Evolutionary conservation across 495 filamentous ascomycete species (phyloP).

Genomic region (Penicillium pancosmium): DNA sequence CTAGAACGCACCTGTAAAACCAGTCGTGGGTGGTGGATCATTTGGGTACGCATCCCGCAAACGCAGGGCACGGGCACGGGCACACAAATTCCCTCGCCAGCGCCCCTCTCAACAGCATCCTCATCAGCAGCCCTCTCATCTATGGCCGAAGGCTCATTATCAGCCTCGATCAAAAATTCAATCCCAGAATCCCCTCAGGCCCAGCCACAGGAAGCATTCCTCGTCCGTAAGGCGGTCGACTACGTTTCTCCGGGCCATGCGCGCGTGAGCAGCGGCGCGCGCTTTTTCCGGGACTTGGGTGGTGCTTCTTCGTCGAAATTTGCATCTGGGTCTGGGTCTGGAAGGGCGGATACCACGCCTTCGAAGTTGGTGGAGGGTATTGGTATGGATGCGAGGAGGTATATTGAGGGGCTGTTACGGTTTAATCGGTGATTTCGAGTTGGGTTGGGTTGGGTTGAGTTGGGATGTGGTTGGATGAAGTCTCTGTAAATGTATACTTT

Average conservation of each 20-base stretch:
- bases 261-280: constrained; percentile 44
- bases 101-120: constrained; percentile 24
- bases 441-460: not conserved
- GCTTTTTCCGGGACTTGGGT: constrained; percentile 53
- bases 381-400: constrained; percentile 81
- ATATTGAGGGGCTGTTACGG: constrained; percentile 81
- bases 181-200: not conserved
- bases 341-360: constrained; percentile 54
- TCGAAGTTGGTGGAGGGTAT: constrained; percentile 79
- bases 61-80: constrained; percentile 19
- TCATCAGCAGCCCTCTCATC: constrained; percentile 22
- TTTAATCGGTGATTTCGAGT: constrained; percentile 61
- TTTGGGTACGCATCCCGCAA: constrained; percentile 76
- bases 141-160: constrained; percentile 16
- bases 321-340: constrained; percentile 27
- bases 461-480: not conserved
- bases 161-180: constrained; percentile 17
- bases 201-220: constrained; percentile 68
- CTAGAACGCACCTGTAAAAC: constrained; percentile 91
- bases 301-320: constrained; percentile 38
- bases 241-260: constrained; percentile 37
- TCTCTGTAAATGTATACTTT: too few species aligned
- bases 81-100: not conserved
- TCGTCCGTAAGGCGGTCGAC: constrained; percentile 80
- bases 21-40: constrained; percentile 91